These are phyloP conservation scores for sorghum (Sorghum bicolor) DNA, from an alignment of 176 grass and related monocot genomes.

Conservation along the genomic window DNA sequence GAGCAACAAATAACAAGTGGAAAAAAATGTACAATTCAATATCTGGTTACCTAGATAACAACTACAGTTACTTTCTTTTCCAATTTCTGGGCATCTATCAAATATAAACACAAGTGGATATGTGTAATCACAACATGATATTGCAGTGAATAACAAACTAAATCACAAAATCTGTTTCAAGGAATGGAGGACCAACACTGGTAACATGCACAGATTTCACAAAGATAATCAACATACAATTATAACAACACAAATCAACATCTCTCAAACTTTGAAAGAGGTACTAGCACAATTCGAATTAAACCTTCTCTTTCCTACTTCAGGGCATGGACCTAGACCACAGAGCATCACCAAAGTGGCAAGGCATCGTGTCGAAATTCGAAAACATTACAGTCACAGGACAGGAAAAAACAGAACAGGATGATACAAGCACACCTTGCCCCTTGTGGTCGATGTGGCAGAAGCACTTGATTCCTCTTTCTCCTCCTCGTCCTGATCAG, in stretches of 20 bases:
- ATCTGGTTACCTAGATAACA: background rate
- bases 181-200: background rate
- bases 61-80: background rate
- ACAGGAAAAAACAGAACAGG: background rate
- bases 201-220: background rate
- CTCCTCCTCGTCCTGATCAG: constrained; percentile 35
- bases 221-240: background rate
- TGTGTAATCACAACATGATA: background rate
- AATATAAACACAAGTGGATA: background rate
- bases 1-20: background rate
- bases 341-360: background rate
- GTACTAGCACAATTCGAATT: background rate
- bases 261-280: background rate
- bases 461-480: constrained; percentile 25
- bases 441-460: background rate
- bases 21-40: background rate
- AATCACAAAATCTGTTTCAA: background rate
- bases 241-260: background rate
- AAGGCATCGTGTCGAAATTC: background rate
- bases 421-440: constrained; percentile 15
- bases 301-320: background rate
- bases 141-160: background rate
- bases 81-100: background rate
- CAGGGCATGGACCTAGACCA: background rate
- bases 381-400: background rate